These are phyloP conservation scores for Umbelopsis sp. DNA, from an alignment of 371 early-diverging fungal species.

Conservation along the genomic window DNA sequence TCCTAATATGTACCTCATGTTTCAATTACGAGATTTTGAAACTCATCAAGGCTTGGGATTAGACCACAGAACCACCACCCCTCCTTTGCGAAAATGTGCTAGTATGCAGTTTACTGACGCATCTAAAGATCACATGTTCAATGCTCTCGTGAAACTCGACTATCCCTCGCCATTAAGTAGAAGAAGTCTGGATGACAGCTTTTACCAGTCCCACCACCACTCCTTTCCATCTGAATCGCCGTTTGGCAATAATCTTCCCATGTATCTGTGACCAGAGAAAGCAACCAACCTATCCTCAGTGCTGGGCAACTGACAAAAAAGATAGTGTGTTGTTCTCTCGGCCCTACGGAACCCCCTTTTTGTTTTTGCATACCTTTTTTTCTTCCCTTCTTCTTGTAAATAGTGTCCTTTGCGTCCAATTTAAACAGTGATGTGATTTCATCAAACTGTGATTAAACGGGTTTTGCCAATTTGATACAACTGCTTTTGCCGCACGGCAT, in stretches of 20 bases:
- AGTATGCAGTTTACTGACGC: slow-evolving; percentile 3
- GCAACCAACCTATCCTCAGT: not conserved
- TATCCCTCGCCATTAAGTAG: not conserved
- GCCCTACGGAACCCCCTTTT: not conserved
- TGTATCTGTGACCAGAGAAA: not conserved
- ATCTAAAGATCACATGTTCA: not conserved
- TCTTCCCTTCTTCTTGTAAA: slow-evolving; percentile 3
- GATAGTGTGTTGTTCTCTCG: too few species aligned
- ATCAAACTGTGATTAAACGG: too few species aligned
- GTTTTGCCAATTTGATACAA: too few species aligned
- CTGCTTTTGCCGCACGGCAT: not conserved
- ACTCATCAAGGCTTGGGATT: slow-evolving; percentile 20
- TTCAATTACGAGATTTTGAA: slow-evolving; percentile 82
- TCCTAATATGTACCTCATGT: slow-evolving; percentile 81
- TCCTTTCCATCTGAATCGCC: slow-evolving; percentile 14
- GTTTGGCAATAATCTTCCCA: not conserved
- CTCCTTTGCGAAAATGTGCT: not conserved
- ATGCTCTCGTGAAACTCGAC: not conserved
- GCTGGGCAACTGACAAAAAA: not conserved
- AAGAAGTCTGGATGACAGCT: slow-evolving; percentile 18
- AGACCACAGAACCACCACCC: not conserved
- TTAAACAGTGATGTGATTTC: too few species aligned
- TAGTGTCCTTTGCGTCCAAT: not conserved
- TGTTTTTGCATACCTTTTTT: not conserved
- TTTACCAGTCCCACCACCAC: not conserved